These are phyloP conservation scores for Cercophora samala DNA, from an alignment of 495 filamentous ascomycete genomes.

Conservation along the genomic window DNA sequence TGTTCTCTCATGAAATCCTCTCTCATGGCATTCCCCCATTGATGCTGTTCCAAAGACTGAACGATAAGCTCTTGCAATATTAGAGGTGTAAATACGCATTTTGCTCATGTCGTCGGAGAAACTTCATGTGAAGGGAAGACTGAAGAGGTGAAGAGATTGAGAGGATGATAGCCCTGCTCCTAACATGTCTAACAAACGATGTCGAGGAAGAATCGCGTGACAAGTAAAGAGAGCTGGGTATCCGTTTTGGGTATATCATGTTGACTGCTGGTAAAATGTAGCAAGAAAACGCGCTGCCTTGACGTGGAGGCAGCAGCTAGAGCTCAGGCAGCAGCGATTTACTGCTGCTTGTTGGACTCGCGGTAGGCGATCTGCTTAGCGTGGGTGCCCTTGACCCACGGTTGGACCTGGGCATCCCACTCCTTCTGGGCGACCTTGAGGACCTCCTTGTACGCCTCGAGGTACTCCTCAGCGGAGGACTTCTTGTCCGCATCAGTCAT, in stretches of 20 bases:
- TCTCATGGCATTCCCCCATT: not conserved
- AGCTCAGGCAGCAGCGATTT: not conserved
- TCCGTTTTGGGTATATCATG: not conserved
- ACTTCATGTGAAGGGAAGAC: not conserved
- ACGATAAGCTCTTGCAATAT: not conserved
- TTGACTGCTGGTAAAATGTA: not conserved
- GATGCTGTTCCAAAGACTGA: not conserved
- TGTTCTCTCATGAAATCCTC: not conserved
- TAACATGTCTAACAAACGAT: not conserved
- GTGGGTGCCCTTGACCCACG: slow-evolving; percentile 36
- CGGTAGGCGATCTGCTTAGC: slow-evolving; percentile 26
- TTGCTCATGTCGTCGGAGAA: not conserved
- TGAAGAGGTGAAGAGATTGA: not conserved
- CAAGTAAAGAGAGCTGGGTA: not conserved
- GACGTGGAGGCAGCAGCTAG: not conserved
- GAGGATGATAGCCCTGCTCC: not conserved
- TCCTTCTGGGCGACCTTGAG: slow-evolving; percentile 73
- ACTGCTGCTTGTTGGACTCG: not conserved
- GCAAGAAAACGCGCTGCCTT: not conserved
- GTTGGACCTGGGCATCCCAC: slow-evolving; percentile 35
- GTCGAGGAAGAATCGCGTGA: not conserved
- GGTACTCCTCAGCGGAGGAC: slow-evolving; percentile 62
- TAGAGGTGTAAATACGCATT: not conserved
- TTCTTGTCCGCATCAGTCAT: slow-evolving; percentile 41
- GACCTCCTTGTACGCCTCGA: slow-evolving; percentile 67